Evolutionary conservation across 2,329 filamentous ascomycete genomes (phyloP), one percentile per base, ranked within the genome.

Genomic region (Pseudogymnoascus sp.): DNA sequence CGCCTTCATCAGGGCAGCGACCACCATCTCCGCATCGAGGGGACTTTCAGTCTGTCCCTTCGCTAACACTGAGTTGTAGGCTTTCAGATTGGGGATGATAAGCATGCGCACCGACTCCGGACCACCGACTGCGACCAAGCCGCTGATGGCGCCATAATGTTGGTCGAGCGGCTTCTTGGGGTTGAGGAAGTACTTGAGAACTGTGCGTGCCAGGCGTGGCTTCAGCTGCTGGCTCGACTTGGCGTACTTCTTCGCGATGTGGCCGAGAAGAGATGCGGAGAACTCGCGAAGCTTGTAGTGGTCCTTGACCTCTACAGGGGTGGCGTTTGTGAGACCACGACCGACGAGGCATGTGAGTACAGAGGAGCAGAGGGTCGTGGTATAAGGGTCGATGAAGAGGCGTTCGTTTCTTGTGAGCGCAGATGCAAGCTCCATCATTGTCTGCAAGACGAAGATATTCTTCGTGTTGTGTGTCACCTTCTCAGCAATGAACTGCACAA

Each of bases 381-480:
- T 82, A 67, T 86, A 86, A 0, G 84, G 83, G 45, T 85, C 82
- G 36, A 85, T 79, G 76, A 92, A 96, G 37, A 97, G 85, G 68
- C 86, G 87, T 65, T 86, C 84, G 73, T 97, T 98, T 69, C 88
- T 85, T 61, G 97, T 89, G 61, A 99, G 80, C 1, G 93, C 91
- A 61, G 90, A 85, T 0, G 90, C 88, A 66, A 98, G 85, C 71
- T 92, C 88, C 89, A 99, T 93, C 85, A 96, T 95, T 75, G 96
- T 92, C 19, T 87, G 88, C 21, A 99, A 81, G 4, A 92, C 86
- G 74, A 97, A 97, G 2, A 93, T 83, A 75, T 96, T 90, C 77
- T 96, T 93, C 68, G 96, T 83, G 69, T 88, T 90, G 75, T 99
- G 95, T 1, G 95, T 98, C 61, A 99, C 92, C 76, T 96, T 95